These are phyloP conservation scores for Tuber aestivum DNA, from an alignment of 495 filamentous ascomycete species.

Conservation along the genomic window DNA sequence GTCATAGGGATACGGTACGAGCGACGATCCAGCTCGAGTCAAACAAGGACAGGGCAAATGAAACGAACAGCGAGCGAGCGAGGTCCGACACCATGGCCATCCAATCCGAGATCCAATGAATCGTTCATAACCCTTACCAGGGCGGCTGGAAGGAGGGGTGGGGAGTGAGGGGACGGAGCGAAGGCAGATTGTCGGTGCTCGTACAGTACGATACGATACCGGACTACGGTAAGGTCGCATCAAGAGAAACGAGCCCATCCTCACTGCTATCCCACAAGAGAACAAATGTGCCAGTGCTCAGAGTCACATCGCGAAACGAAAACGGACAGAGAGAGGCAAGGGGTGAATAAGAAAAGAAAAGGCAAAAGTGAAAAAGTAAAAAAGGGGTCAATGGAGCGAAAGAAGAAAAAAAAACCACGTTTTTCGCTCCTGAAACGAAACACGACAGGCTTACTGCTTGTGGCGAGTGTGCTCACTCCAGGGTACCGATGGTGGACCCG, in stretches of 20 bases:
- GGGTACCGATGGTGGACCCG: background rate
- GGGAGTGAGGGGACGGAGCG: background rate
- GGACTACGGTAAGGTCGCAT: background rate
- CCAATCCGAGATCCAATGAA: background rate
- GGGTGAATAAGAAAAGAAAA: background rate
- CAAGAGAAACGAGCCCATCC: background rate
- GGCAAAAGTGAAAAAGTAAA: constrained; percentile 17
- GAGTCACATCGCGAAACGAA: background rate
- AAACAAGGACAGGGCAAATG: background rate
- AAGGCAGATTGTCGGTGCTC: background rate
- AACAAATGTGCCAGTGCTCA: constrained; percentile 1
- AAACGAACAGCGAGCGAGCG: background rate
- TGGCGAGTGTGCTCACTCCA: background rate
- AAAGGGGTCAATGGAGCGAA: constrained; percentile 20
- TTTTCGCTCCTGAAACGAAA: background rate
- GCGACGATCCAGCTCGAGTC: background rate
- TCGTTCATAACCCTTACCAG: background rate
- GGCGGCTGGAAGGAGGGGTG: background rate
- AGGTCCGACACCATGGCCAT: background rate
- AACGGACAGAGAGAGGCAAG: background rate
- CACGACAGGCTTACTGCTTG: background rate
- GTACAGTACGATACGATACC: too few relatives aligned
- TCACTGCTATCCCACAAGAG: background rate
- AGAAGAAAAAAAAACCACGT: constrained; percentile 7
- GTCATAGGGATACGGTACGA: background rate